phyloP scores from a whole-genome alignment of 495 filamentous ascomycete genomes.

The Hypomontagnella monticulosa region DNA sequence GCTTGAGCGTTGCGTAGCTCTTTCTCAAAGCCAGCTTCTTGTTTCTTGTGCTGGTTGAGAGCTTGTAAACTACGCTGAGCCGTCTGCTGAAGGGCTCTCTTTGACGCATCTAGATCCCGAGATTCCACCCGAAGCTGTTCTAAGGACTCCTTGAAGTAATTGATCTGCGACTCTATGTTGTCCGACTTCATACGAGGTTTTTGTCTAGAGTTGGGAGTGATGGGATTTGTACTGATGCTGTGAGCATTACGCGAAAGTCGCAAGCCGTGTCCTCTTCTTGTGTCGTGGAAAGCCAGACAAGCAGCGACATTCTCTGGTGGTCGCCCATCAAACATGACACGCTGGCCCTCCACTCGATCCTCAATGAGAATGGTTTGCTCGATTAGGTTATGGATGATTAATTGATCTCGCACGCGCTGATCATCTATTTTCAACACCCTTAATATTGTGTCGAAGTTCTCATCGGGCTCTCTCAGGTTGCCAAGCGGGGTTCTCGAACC shows the following conservation, averaged over 20 bases:
- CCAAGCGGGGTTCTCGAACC: conserved; percentile 67
- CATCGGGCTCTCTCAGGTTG: conserved; percentile 75
- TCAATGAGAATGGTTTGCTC: conserved; percentile 87
- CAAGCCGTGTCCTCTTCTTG: conserved; percentile 69
- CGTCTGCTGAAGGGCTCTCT: conserved; percentile 61
- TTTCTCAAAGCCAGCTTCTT: conserved; percentile 36
- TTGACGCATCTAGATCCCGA: conserved; percentile 45
- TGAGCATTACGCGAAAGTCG: conserved; percentile 66
- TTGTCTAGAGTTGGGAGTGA: conserved; percentile 45
- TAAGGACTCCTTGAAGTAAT: conserved; percentile 48
- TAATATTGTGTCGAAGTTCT: conserved; percentile 76
- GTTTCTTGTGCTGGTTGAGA: conserved; percentile 63
- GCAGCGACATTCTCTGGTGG: conserved; percentile 74
- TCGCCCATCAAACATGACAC: conserved; percentile 72
- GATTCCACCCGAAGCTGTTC: conserved; percentile 58
- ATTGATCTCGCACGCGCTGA: conserved; percentile 75
- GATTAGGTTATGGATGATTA: conserved; percentile 83
- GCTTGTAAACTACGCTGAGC: conserved; percentile 67
- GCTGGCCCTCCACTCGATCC: conserved; percentile 68
- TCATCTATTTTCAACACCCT: conserved; percentile 85
- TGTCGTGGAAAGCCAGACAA: conserved; percentile 71
- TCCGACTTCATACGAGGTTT: conserved; percentile 84
- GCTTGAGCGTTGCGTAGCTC: conserved; percentile 40
- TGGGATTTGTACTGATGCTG: conserved; percentile 49
- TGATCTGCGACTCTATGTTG: conserved; percentile 54